Evolutionary conservation across 1,284 basidiomycete species (phyloP), one percentile per base, ranked within the genome.

Genomic region (Apiotrichum gracile): DNA sequence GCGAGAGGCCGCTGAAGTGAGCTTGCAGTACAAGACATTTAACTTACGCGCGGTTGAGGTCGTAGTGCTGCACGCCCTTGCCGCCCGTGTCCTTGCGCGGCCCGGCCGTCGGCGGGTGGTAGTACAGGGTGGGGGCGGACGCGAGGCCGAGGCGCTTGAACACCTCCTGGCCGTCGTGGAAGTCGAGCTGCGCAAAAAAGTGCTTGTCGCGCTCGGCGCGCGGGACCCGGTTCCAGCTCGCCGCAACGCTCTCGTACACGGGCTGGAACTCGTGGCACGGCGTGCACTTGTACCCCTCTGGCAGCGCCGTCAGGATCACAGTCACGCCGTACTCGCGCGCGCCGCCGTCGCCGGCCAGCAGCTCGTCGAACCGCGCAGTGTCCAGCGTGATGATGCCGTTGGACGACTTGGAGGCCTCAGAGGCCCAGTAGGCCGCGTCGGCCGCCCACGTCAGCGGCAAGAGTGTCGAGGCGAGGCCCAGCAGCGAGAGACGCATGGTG

Each of bases 161-260:
- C 34, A 91, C 79, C 4, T 77, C 74, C 52, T 83, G 81, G 3
- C 82, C 85, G 38, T 87, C 80, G 60, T 86, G 82, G 69, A 94
- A 96, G 73, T 97, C 92, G 34, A 91, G 76, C n/a, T 84, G 85
- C 14, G 84, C 92, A 67, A 96, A 97, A 81, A 96, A 91, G 72
- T 94, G 90, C 54, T 80, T 76, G 70, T 90, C 80, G 40, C 86
- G 81, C 33, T 85, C 75, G n/a, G 77, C 77, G 50, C 78, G 69
- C 14, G 86, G 75, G 19, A 80, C 80, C 26, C 78, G 79, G 6
- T 80, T 70, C 92, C 91, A 96, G 35, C 87, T 83, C 63, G 84
- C 84, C 22, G 89, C 87, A 9, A 96, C 84, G 4, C 83, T 75
- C 21, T 80, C 80, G 80, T 85, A 94, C 17, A 85, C 80, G 4